Evolutionary conservation across 2,329 filamentous ascomycete species (phyloP).

Genomic region (Thelonectria olida): DNA sequence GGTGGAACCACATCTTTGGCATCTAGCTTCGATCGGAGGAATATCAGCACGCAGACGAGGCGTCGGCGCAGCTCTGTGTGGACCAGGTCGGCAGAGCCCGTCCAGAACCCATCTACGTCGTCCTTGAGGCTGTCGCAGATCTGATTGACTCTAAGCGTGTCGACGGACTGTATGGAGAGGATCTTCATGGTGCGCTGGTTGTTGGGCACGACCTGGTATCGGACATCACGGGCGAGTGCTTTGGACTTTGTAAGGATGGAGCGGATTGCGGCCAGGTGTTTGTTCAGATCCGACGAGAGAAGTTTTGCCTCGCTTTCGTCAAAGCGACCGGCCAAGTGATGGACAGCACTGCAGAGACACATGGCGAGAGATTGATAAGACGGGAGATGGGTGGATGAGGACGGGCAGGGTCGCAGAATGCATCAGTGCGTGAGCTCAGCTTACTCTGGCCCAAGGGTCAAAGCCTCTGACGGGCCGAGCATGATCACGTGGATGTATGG

Average conservation of each 20-base stretch:
- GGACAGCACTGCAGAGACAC: constrained; percentile 39
- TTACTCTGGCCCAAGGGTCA: neutral
- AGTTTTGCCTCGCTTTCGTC: constrained; percentile 32
- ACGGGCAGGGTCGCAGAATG: neutral
- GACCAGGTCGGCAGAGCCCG: constrained; percentile 2
- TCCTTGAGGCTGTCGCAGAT: constrained; percentile 22
- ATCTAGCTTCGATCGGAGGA: constrained; percentile 41
- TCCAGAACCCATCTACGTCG: constrained; percentile 40
- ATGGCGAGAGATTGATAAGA: constrained; percentile 15
- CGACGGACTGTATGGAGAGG: constrained; percentile 30
- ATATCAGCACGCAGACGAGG: constrained; percentile 42
- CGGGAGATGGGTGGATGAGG: neutral
- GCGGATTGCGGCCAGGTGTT: constrained; percentile 39
- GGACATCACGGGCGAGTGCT: constrained; percentile 39
- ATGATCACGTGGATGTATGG: neutral
- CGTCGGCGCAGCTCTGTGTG: constrained; percentile 41
- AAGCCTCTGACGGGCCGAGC: neutral
- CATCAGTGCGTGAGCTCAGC: neutral
- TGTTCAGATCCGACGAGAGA: constrained; percentile 38
- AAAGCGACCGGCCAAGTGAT: constrained; percentile 31
- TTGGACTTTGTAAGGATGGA: constrained; percentile 41
- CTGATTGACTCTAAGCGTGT: constrained; percentile 21
- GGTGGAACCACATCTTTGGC: constrained; percentile 29
- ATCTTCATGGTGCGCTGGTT: constrained; percentile 45
- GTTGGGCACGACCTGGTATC: constrained; percentile 42